Base-by-base conservation (phyloP, 148 eudicot species). In the Persicaria tinctoria region DNA sequence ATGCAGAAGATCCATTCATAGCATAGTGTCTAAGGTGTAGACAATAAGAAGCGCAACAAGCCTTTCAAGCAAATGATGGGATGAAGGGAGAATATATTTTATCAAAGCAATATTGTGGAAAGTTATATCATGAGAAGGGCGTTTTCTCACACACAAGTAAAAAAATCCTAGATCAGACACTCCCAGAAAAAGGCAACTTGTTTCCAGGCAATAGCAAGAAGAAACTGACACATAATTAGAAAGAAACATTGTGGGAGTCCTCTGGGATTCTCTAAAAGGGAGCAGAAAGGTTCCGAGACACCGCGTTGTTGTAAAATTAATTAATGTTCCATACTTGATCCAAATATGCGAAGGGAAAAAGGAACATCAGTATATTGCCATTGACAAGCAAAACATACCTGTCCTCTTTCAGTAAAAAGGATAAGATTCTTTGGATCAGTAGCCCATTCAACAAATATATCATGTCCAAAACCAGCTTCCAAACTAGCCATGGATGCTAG, bases 401-500 rank as follows among this genome's bases (percentile, higher is more conserved):
- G 98, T 80, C 97, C 97, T 84, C 97, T 92, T 83, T 95, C 97
- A 0, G 98, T 89, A 78, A 95, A 95, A 79, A 95, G 96, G 74
- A 92, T 89, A 80, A 92, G 98, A 80, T 95, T 95, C 79, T 84
- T 90, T 12, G 82, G 74, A 81, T 95, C 98, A 81, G 91, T 80
- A 76, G 98, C 98, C 98, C 98, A 95, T 75, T 92, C 98, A 48
- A 90, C 90, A 78, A 92, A 95, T 80, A 95, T 87, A 76, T 95
- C 96, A 82, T 95, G 98, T 60, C 97, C 90, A 83, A 92, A 90
- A 48, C 97, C 98, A 74, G 89, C 93, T 85, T 95, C 97, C 74
- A 95, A 83, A 84, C 98, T 92, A 76, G 88, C 97, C 97, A 92
- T 95, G 55, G 98, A 95, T 80, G 98, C 90, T 76, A 95, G 79